Evolutionary conservation across 768 basidiomycete genomes (phyloP).

Genomic region (Suillus subaureus): DNA sequence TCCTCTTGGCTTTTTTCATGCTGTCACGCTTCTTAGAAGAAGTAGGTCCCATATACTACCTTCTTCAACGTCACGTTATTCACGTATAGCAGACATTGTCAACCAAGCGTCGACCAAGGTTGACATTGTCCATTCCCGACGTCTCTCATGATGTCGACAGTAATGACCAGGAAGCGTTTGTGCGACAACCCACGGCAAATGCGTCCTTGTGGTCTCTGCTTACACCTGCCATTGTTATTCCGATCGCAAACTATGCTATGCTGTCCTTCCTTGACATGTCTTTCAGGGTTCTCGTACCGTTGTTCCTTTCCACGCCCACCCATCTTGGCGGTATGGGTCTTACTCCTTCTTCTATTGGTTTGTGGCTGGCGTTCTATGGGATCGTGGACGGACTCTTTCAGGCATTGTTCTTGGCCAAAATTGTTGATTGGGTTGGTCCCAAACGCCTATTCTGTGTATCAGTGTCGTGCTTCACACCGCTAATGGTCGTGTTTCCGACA

Average conservation of each 20-base stretch:
- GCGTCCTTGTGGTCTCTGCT: constrained; percentile 45
- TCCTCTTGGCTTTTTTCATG: constrained; percentile 18
- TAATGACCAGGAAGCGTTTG: constrained; percentile 14
- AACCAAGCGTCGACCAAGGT: constrained; percentile 10
- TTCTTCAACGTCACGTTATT: background rate
- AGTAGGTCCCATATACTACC: constrained; percentile 20
- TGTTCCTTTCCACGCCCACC: constrained; percentile 48
- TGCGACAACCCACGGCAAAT: constrained; percentile 23
- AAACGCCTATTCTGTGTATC: constrained; percentile 42
- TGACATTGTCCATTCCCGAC: constrained; percentile 11
- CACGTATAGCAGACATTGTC: constrained; percentile 5
- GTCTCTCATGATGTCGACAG: background rate
- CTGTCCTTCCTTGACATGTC: constrained; percentile 47
- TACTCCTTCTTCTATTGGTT: constrained; percentile 43
- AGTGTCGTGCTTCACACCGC: constrained; percentile 39
- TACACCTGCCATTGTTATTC: constrained; percentile 40
- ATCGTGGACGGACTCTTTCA: constrained; percentile 42
- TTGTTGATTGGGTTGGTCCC: constrained; percentile 45
- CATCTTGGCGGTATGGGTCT: constrained; percentile 46
- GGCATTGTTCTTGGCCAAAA: constrained; percentile 39
- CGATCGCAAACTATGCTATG: constrained; percentile 43
- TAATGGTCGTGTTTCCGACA: constrained; percentile 47
- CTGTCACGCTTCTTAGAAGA: constrained; percentile 30
- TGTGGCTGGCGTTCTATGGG: constrained; percentile 38
- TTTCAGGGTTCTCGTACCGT: constrained; percentile 41